phyloP scores from a whole-genome alignment of 139 green algal genomes.

The Astrephomene gubernaculifera region DNA sequence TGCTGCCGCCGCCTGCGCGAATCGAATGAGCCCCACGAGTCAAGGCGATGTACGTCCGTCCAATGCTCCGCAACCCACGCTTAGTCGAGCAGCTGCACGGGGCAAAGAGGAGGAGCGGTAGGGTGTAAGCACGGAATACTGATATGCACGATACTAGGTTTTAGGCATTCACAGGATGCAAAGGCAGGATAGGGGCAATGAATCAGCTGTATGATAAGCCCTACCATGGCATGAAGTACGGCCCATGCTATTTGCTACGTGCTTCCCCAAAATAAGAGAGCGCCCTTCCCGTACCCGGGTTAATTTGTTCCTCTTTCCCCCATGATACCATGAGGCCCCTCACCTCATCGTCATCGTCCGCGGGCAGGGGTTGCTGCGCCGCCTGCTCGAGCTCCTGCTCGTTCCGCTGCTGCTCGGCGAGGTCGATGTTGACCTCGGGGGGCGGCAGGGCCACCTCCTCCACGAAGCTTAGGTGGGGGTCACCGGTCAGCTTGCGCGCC shows the following conservation, averaged over 20 bases:
- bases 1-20: background rate
- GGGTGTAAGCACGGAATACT: no score
- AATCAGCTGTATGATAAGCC: no score
- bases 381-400: conserved; percentile 71
- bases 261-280: no score
- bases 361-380: conserved; percentile 70
- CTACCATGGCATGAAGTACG: no score
- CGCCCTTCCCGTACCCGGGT: no score
- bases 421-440: conserved; percentile 94
- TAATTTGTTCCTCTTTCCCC: no score
- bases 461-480: conserved; percentile 96
- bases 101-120: background rate
- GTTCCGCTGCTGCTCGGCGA: conserved; percentile 88
- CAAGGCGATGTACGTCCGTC: background rate
- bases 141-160: no score
- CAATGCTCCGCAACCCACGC: background rate
- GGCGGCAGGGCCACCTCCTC: conserved; percentile 93
- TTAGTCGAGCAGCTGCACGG: conserved; percentile 21
- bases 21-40: background rate
- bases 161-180: no score
- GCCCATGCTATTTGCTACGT: no score
- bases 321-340: conserved; percentile 61
- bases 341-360: conserved; percentile 80
- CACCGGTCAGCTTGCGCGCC: conserved; percentile 96
- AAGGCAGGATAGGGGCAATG: no score